These are phyloP conservation scores for Trichoderma asperelloides DNA, from an alignment of 495 filamentous ascomycete species.

Conservation along the genomic window DNA sequence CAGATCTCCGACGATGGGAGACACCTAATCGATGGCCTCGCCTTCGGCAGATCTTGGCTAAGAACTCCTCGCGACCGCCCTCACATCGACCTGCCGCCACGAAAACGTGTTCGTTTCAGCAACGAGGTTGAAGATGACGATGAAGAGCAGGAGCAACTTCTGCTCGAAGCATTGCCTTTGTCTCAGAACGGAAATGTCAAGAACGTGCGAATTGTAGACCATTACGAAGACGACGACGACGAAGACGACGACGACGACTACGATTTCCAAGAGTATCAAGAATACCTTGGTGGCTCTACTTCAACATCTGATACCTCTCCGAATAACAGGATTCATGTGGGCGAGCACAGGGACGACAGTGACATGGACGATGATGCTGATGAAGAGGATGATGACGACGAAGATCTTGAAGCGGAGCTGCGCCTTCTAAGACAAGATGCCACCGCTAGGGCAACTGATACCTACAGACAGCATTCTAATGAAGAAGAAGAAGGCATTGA, in stretches of 20 bases:
- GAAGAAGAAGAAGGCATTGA: neutral
- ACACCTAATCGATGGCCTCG: slow-evolving; percentile 80
- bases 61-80: slow-evolving; percentile 54
- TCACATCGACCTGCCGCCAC: slow-evolving; percentile 60
- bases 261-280: slow-evolving; percentile 19
- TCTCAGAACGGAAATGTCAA: neutral
- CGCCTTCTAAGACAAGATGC: neutral
- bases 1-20: slow-evolving; percentile 76
- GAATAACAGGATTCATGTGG: neutral
- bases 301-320: slow-evolving; percentile 12
- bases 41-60: slow-evolving; percentile 71
- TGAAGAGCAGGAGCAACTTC: slow-evolving; percentile 20
- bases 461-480: too few species aligned
- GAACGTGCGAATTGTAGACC: too few species aligned
- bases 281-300: slow-evolving; percentile 10
- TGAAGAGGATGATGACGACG: slow-evolving; percentile 16
- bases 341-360: neutral
- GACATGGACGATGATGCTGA: slow-evolving; percentile 11
- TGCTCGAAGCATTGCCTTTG: slow-evolving; percentile 17
- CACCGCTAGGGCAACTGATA: neutral
- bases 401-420: slow-evolving; percentile 13
- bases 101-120: slow-evolving; percentile 56
- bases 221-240: too few species aligned
- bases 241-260: too few species aligned
- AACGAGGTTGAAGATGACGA: slow-evolving; percentile 27